These are phyloP conservation scores for Grifola frondosa DNA, from an alignment of 1,284 basidiomycete genomes.

Conservation along the genomic window DNA sequence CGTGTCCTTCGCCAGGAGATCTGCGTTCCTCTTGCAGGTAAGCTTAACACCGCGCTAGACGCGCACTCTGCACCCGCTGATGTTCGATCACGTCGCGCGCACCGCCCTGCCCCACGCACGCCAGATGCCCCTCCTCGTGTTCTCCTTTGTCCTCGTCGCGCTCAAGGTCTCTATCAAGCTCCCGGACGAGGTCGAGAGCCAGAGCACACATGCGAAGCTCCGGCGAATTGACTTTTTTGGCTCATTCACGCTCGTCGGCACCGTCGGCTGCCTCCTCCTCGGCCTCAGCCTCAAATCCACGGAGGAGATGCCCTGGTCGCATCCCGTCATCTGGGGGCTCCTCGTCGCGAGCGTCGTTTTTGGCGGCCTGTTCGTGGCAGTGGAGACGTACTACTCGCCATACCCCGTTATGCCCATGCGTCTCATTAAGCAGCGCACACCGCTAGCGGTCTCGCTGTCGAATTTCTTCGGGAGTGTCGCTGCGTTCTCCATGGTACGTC, in stretches of 20 bases:
- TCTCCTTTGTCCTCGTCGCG: slow-evolving; percentile 67
- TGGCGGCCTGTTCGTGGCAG: slow-evolving; percentile 61
- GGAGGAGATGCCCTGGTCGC: slow-evolving; percentile 76
- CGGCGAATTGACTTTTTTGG: slow-evolving; percentile 82
- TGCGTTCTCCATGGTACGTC: slow-evolving; percentile 78
- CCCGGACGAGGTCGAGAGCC: slow-evolving; percentile 58
- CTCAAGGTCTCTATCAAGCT: slow-evolving; percentile 74
- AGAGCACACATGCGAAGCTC: slow-evolving; percentile 62
- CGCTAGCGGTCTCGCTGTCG: slow-evolving; percentile 75
- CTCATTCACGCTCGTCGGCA: slow-evolving; percentile 72
- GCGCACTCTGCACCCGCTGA: slow-evolving; percentile 13
- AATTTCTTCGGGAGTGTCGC: slow-evolving; percentile 78
- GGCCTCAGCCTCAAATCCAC: slow-evolving; percentile 80
- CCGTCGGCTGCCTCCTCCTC: slow-evolving; percentile 73
- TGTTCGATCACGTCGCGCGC: slow-evolving; percentile 10
- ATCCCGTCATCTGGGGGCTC: slow-evolving; percentile 68
- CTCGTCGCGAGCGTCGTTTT: slow-evolving; percentile 56
- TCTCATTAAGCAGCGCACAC: slow-evolving; percentile 73
- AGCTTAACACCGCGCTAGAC: slow-evolving; percentile 17
- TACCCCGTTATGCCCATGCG: slow-evolving; percentile 87
- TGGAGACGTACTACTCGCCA: slow-evolving; percentile 71
- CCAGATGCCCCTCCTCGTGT: slow-evolving; percentile 72
- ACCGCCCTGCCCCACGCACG: slow-evolving; percentile 1
- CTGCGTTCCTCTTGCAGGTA: slow-evolving; percentile 69
- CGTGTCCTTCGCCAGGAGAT: slow-evolving; percentile 46